phyloP scores from a whole-genome alignment of 495 filamentous ascomycete species.

The Hypoxylon perforatum region DNA sequence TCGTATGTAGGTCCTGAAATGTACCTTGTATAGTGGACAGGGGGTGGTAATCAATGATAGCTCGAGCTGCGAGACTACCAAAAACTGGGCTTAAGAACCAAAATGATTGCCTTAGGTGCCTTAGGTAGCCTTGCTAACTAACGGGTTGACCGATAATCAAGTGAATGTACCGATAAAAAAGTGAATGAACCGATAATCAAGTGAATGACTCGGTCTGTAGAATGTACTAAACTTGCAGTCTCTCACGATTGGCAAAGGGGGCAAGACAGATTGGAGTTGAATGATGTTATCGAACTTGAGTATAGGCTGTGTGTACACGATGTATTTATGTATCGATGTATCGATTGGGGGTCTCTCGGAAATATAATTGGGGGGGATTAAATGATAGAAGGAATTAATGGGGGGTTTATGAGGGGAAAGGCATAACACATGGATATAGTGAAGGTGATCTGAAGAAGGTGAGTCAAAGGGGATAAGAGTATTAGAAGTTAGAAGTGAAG shows the following conservation, averaged over 20 bases:
- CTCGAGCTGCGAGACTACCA: conserved; percentile 29
- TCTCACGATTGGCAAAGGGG: conserved; percentile 5
- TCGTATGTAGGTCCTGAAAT: conserved; percentile 25
- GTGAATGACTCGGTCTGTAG: conserved; percentile 46
- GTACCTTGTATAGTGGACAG: conserved; percentile 21
- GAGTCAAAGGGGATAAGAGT: conserved; percentile 25
- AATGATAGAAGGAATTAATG: conserved; percentile 18
- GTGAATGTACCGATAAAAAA: conserved; percentile 50
- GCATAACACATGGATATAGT: neutral
- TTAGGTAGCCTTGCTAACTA: conserved; percentile 21
- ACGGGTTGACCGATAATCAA: conserved; percentile 52
- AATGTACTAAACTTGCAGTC: conserved; percentile 8
- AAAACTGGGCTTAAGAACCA: conserved; percentile 16
- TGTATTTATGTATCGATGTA: no score
- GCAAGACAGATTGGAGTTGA: neutral
- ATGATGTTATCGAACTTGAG: conserved; percentile 16
- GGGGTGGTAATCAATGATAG: conserved; percentile 30
- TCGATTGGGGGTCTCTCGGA: neutral
- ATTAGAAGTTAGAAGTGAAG: conserved; percentile 15
- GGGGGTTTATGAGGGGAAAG: neutral
- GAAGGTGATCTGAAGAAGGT: conserved; percentile 39
- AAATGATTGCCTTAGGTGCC: conserved; percentile 3
- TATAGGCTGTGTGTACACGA: neutral
- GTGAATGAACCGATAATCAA: conserved; percentile 51
- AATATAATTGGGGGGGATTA: neutral